A percentile compares a stretch with the other conserved stretches of the same genome.
phyloP scores from a whole-genome alignment of 768 basidiomycete species.

The Rickenella mellea region DNA sequence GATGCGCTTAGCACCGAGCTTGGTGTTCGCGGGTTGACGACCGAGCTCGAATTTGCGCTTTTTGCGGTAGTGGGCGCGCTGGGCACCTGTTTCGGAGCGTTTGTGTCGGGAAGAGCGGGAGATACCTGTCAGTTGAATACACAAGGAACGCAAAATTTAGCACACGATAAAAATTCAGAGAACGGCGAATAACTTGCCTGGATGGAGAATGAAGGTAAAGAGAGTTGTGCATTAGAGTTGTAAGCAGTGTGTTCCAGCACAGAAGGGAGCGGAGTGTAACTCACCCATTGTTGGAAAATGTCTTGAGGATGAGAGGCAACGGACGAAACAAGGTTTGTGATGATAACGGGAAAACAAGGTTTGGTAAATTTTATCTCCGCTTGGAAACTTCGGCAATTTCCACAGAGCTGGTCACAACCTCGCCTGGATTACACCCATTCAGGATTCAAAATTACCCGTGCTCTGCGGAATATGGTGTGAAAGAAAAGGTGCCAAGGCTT shows the following conservation, averaged over 20 bases:
- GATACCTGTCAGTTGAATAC: too few species aligned
- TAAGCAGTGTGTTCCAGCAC: slow-evolving; percentile 3
- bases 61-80: slow-evolving; percentile 95
- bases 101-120: slow-evolving; percentile 96
- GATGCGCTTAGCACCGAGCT: slow-evolving; percentile 90
- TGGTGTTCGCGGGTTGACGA: slow-evolving; percentile 95
- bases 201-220: too few species aligned
- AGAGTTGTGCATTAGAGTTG: neutral
- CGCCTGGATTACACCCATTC: too few species aligned
- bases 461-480: too few species aligned
- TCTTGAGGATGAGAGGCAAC: slow-evolving; percentile 57
- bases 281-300: slow-evolving; percentile 69
- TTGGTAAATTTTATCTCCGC: slow-evolving; percentile 21
- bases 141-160: too few species aligned
- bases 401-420: too few species aligned
- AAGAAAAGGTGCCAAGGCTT: too few species aligned
- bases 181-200: too few species aligned
- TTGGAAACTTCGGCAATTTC: too few species aligned
- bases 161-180: too few species aligned
- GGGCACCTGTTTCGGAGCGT: slow-evolving; percentile 86
- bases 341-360: slow-evolving; percentile 40
- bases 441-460: too few species aligned
- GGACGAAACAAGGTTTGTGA: slow-evolving; percentile 37
- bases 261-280: slow-evolving; percentile 13
- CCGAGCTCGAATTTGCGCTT: slow-evolving; percentile 99